These are phyloP conservation scores for Tricholoma saponaceum DNA, from an alignment of 768 basidiomycete species.

Conservation along the genomic window DNA sequence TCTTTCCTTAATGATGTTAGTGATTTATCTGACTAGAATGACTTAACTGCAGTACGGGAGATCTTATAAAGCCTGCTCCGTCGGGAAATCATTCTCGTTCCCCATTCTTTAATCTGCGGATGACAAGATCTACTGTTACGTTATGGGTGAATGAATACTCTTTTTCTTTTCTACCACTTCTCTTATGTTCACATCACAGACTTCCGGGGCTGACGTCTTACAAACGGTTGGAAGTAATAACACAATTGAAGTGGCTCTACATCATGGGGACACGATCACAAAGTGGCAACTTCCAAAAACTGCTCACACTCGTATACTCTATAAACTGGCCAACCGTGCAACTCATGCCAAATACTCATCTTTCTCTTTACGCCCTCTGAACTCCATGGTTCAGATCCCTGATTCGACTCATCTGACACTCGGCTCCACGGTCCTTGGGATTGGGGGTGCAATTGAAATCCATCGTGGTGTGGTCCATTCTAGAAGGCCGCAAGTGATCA, in stretches of 20 bases:
- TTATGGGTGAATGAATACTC: slow-evolving; percentile 2
- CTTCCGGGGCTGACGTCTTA: slow-evolving; percentile 1
- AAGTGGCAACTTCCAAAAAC: slow-evolving; percentile 13
- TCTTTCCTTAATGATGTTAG: background rate
- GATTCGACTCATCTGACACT: slow-evolving; percentile 10
- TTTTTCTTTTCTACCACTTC: background rate
- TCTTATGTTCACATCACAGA: background rate
- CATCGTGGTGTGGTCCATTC: slow-evolving; percentile 5
- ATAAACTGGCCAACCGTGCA: slow-evolving; percentile 19
- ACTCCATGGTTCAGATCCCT: slow-evolving; percentile 7
- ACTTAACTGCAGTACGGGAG: slow-evolving; percentile 1
- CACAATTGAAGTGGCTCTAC: slow-evolving; percentile 8
- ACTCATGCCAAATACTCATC: slow-evolving; percentile 13
- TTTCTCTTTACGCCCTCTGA: slow-evolving; percentile 10
- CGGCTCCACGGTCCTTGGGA: slow-evolving; percentile 5
- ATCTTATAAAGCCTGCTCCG: background rate
- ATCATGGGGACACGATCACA: slow-evolving; percentile 4
- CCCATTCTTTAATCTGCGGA: background rate
- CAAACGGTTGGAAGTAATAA: background rate
- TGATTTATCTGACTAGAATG: background rate
- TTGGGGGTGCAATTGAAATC: slow-evolving; percentile 15
- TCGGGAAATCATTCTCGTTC: background rate
- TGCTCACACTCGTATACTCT: slow-evolving; percentile 16
- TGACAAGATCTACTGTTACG: background rate
- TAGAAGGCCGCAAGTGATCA: slow-evolving; percentile 9